These are phyloP conservation scores for Cyberlindnera nakhonratchasimensis DNA, from an alignment of 805 yeast species.

Conservation along the genomic window DNA sequence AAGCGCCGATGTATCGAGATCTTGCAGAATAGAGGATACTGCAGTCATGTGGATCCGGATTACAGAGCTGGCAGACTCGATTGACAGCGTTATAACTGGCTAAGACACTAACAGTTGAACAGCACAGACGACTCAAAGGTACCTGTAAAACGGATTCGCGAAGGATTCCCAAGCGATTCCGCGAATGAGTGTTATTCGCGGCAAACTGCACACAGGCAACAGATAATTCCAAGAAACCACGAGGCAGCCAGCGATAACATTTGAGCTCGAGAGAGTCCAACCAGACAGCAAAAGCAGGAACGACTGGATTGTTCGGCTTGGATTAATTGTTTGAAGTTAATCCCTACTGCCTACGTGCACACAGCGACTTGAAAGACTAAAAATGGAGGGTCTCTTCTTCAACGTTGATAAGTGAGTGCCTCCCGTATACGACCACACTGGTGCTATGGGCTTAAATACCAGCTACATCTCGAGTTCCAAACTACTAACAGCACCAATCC, in stretches of 20 bases:
- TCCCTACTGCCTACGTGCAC: neutral
- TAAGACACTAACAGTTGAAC: too few species aligned
- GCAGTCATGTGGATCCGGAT: neutral
- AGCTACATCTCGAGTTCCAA: too few species aligned
- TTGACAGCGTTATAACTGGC: neutral
- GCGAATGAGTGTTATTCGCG: neutral
- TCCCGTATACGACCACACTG: too few species aligned
- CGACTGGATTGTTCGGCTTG: constrained; percentile 1
- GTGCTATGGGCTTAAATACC: too few species aligned
- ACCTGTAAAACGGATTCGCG: constrained; percentile 3
- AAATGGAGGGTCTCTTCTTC: constrained; percentile 91
- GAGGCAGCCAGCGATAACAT: constrained; percentile 6
- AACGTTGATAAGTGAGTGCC: constrained; percentile 58
- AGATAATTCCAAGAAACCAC: neutral
- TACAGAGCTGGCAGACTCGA: neutral
- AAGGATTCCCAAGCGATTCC: neutral
- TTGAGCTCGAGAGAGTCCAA: too few species aligned
- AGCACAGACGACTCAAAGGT: too few species aligned
- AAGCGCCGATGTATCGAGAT: constrained; percentile 19
- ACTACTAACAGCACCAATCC: constrained; percentile 23
- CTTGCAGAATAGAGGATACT: neutral
- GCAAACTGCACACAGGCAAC: neutral
- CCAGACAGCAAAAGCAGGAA: neutral
- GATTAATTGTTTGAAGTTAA: too few species aligned
- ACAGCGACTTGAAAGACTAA: neutral